phyloP scores from a whole-genome alignment of 164 flowering plant species.

The Umbellularia californica region DNA sequence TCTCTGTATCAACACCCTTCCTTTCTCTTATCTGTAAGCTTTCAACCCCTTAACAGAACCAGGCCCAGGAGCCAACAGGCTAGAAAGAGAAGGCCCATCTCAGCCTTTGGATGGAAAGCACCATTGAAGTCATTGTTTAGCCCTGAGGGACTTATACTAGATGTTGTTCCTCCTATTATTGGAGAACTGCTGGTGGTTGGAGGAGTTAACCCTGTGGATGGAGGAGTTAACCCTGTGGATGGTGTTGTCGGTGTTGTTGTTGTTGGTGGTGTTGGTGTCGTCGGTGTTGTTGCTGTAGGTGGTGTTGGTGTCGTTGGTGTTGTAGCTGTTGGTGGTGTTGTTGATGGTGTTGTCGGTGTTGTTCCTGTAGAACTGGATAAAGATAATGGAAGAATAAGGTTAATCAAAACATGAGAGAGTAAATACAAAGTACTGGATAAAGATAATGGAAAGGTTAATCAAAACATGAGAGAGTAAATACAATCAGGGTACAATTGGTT shows the following conservation, averaged over 20 bases:
- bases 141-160: slow-evolving; percentile 22
- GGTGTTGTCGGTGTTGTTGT: slow-evolving; percentile 15
- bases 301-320: slow-evolving; percentile 14
- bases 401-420: not conserved
- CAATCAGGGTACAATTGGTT: not conserved
- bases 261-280: slow-evolving; percentile 1
- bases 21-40: not conserved
- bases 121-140: slow-evolving; percentile 9
- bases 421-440: slow-evolving; percentile 22
- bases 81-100: slow-evolving; percentile 7
- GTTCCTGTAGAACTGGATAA: slow-evolving; percentile 29
- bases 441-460: not conserved
- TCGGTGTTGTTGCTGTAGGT: not conserved
- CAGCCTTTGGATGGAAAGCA: slow-evolving; percentile 8
- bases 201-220: slow-evolving; percentile 6
- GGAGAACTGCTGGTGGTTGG: slow-evolving; percentile 13
- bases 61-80: slow-evolving; percentile 16
- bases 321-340: slow-evolving; percentile 7
- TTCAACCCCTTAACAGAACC: slow-evolving; percentile 18
- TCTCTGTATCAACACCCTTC: slow-evolving; percentile 3
- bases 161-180: slow-evolving; percentile 14
- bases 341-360: slow-evolving; percentile 14
- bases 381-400: not conserved
- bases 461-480: not conserved
- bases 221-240: slow-evolving; percentile 12